Evolutionary conservation across 805 yeast genomes (phyloP).

Genomic region (Saccharomycopsis oosterbeekiorum): DNA sequence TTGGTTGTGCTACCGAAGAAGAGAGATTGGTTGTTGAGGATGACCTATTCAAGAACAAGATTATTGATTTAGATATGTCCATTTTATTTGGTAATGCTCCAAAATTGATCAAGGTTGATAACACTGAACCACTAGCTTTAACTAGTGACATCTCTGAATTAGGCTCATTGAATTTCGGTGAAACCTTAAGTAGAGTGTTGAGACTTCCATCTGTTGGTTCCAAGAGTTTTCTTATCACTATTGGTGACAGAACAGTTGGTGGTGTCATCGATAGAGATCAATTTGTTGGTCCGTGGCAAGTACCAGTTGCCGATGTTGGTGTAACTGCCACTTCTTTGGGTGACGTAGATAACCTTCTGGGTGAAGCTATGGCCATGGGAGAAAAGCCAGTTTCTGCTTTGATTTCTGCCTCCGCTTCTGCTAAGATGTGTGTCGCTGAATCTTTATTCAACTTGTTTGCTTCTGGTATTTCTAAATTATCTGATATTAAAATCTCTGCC

Average conservation of each 20-base stretch:
- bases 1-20: constrained; percentile 87
- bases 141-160: constrained; percentile 27
- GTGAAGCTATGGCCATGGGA: constrained; percentile 97
- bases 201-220: constrained; percentile 92
- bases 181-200: constrained; percentile 73
- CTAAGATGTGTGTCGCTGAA: constrained; percentile 94
- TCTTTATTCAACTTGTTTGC: constrained; percentile 81
- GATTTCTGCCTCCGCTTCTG: constrained; percentile 81
- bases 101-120: constrained; percentile 73
- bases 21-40: constrained; percentile 77
- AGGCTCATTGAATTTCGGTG: constrained; percentile 28
- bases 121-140: constrained; percentile 49
- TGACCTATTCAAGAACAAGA: constrained; percentile 63
- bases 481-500: constrained; percentile 79
- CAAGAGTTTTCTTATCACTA: constrained; percentile 89
- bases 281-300: constrained; percentile 99
- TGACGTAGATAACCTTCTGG: constrained; percentile 57
- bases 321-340: constrained; percentile 90
- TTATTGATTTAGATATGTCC: constrained; percentile 93
- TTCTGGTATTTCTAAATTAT: constrained; percentile 71
- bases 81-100: constrained; percentile 96
- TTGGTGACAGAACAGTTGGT: constrained; percentile 96
- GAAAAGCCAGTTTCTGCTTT: constrained; percentile 89
- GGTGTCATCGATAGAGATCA: constrained; percentile 96
- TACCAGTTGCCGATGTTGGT: constrained; percentile 97